These are phyloP conservation scores for Ambrosiella cleistominuta DNA, from an alignment of 2,329 filamentous ascomycete genomes.

Conservation along the genomic window DNA sequence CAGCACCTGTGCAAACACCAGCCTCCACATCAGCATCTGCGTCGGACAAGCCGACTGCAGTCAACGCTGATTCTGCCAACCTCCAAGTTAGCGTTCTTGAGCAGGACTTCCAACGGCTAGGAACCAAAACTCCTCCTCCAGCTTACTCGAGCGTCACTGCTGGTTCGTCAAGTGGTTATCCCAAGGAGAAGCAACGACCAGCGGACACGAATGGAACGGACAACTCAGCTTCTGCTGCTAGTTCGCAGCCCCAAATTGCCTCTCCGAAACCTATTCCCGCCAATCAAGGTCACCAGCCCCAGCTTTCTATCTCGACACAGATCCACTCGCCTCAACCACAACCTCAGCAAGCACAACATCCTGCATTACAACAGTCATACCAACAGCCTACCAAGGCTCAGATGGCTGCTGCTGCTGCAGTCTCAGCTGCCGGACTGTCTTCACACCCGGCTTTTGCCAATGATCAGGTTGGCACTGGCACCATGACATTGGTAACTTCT, in stretches of 20 bases:
- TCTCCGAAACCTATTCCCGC: slow-evolving; percentile 13
- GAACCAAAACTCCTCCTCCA: slow-evolving; percentile 74
- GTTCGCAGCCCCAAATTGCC: slow-evolving; percentile 4
- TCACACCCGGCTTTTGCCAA: slow-evolving; percentile 86
- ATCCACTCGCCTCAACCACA: slow-evolving; percentile 5
- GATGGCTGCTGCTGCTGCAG: slow-evolving; percentile 30
- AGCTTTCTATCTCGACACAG: slow-evolving; percentile 9
- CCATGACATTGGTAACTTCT: slow-evolving; percentile 38
- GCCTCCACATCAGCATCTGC: background rate
- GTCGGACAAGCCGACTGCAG: background rate
- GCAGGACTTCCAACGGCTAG: slow-evolving; percentile 70
- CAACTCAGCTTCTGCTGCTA: slow-evolving; percentile 16
- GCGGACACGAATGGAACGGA: slow-evolving; percentile 8
- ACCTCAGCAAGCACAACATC: slow-evolving; percentile 4
- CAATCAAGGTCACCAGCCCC: slow-evolving; percentile 3
- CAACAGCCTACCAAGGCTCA: slow-evolving; percentile 14
- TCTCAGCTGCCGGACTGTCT: slow-evolving; percentile 32
- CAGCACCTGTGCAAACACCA: slow-evolving; percentile 24
- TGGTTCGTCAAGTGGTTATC: slow-evolving; percentile 41
- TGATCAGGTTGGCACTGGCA: slow-evolving; percentile 27
- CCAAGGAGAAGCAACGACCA: slow-evolving; percentile 56
- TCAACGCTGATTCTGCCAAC: slow-evolving; percentile 13
- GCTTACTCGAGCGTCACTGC: slow-evolving; percentile 70
- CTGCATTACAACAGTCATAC: slow-evolving; percentile 1
- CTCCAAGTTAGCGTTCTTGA: slow-evolving; percentile 57